These are phyloP conservation scores for Ogataea naganishii DNA, from an alignment of 805 yeast species.

Conservation along the genomic window DNA sequence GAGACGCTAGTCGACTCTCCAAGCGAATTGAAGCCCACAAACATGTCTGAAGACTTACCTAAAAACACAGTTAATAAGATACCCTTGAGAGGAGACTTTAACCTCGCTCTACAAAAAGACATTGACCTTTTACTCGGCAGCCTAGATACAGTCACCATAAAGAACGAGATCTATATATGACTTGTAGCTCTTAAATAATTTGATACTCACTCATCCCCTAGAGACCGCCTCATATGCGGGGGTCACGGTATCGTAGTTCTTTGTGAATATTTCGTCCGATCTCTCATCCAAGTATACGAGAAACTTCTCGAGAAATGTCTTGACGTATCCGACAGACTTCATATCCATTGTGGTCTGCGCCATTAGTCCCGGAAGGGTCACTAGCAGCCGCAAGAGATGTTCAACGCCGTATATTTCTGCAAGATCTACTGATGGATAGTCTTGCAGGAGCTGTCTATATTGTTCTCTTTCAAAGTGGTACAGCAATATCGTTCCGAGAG, in stretches of 20 bases:
- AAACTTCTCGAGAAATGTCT: constrained; percentile 45
- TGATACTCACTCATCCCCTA: too few relatives aligned
- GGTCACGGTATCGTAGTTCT: constrained; percentile 40
- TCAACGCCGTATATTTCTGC: constrained; percentile 67
- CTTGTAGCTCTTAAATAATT: too few relatives aligned
- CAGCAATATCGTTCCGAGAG: constrained; percentile 58
- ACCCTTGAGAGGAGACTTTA: too few relatives aligned
- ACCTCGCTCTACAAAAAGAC: too few relatives aligned
- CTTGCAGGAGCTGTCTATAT: constrained; percentile 40
- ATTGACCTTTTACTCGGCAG: too few relatives aligned
- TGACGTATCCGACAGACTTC: constrained; percentile 51
- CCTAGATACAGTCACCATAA: too few relatives aligned
- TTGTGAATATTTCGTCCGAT: constrained; percentile 25
- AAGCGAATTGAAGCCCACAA: too few relatives aligned
- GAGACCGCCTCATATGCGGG: constrained; percentile 36
- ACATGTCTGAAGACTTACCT: too few relatives aligned
- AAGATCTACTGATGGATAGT: constrained; percentile 8
- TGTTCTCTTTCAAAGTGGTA: constrained; percentile 77
- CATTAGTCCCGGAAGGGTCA: constrained; percentile 76
- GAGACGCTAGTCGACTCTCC: too few relatives aligned
- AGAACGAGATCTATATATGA: too few relatives aligned
- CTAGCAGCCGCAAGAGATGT: constrained; percentile 70
- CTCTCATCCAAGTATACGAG: constrained; percentile 42
- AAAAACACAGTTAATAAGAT: too few relatives aligned
- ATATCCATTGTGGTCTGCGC: constrained; percentile 74